Conservation (phyloP, 768 basidiomycete genomes). For the Boletus patriciae region DNA sequence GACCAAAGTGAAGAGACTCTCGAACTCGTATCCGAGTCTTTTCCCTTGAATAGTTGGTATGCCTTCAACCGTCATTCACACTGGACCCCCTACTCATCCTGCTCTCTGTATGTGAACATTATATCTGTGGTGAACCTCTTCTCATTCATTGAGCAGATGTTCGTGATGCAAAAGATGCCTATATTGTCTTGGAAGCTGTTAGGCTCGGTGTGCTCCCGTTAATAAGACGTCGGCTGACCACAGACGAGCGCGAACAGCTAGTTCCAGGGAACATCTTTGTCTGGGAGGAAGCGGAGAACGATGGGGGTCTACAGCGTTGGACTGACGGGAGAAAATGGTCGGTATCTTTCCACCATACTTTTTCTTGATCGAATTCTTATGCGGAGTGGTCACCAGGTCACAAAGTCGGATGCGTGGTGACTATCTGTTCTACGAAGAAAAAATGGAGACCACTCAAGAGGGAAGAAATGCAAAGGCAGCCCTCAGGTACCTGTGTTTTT, state of each 20-base stretch:
- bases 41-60: conserved; percentile 9
- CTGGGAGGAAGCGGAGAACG: conserved; percentile 81
- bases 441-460: conserved; percentile 76
- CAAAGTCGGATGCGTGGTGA: conserved; percentile 84
- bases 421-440: conserved; percentile 83
- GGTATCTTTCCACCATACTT: conserved; percentile 5
- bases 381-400: conserved; percentile 49
- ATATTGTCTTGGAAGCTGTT: conserved; percentile 74
- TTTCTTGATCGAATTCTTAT: conserved; percentile 5
- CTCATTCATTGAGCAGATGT: conserved; percentile 48
- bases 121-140: not conserved
- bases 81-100: conserved; percentile 32
- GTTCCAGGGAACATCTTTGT: conserved; percentile 77
- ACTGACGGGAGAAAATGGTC: conserved; percentile 82
- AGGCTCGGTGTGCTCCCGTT: conserved; percentile 67
- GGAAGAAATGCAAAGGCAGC: conserved; percentile 79
- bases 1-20: not conserved
- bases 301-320: conserved; percentile 69
- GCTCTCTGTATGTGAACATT: conserved; percentile 28
- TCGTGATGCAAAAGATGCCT: conserved; percentile 78
- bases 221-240: conserved; percentile 66
- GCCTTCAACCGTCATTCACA: conserved; percentile 18
- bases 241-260: conserved; percentile 68
- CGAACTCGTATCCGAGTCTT: conserved; percentile 1
- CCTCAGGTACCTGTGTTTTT: conserved; percentile 50